phyloP scores from a whole-genome alignment of 2,329 filamentous ascomycete species.

The Lecanoromycetidae sp. region DNA sequence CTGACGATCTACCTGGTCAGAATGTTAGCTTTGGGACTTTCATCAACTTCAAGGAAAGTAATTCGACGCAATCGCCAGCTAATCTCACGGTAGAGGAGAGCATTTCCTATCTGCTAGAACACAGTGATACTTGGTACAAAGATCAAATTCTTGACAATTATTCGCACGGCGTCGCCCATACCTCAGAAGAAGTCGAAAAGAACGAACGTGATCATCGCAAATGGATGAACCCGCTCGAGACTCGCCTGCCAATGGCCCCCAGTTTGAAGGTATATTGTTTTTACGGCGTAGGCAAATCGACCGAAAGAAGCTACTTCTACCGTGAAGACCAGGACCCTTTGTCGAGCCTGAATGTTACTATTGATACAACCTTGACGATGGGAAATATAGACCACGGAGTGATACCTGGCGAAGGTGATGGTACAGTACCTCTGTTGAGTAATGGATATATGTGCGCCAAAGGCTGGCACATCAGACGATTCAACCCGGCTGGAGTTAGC shows the following conservation, averaged over 20 bases:
- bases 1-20: slow-evolving; percentile 69
- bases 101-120: slow-evolving; percentile 63
- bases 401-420: slow-evolving; percentile 90
- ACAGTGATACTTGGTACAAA: slow-evolving; percentile 75
- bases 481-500: slow-evolving; percentile 73
- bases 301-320: slow-evolving; percentile 88
- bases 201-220: slow-evolving; percentile 67
- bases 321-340: slow-evolving; percentile 53
- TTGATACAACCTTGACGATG: slow-evolving; percentile 49
- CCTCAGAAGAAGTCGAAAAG: slow-evolving; percentile 62
- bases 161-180: slow-evolving; percentile 79
- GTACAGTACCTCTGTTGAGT: slow-evolving; percentile 86
- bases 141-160: slow-evolving; percentile 62
- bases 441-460: slow-evolving; percentile 94
- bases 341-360: slow-evolving; percentile 62
- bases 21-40: slow-evolving; percentile 65
- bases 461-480: slow-evolving; percentile 86
- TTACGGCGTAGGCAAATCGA: slow-evolving; percentile 78
- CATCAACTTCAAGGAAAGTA: slow-evolving; percentile 63
- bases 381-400: slow-evolving; percentile 63
- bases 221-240: slow-evolving; percentile 91
- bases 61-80: slow-evolving; percentile 47
- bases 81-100: slow-evolving; percentile 77
- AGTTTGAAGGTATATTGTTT: slow-evolving; percentile 81
- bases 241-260: slow-evolving; percentile 64